Base-by-base conservation (phyloP, 345 rosid species). In the Raphanus sativus region DNA sequence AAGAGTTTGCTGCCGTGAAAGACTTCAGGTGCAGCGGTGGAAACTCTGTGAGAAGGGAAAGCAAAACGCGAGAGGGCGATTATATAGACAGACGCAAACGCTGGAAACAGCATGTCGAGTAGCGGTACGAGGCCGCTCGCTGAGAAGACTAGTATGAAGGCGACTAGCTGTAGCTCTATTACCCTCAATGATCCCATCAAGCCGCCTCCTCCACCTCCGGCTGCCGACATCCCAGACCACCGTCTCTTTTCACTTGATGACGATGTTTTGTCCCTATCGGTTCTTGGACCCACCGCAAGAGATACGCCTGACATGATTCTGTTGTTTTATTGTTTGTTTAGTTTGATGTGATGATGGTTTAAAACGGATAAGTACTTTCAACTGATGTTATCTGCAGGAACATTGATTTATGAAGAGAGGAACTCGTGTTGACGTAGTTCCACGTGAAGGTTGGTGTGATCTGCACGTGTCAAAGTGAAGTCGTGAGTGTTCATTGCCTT, bases 41-140 rank as follows among this genome's bases (percentile, higher is more conserved):
- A 65, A 17, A 66, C 30, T 12, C 89, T 82, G 6, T 62, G 82
- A 0, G 93, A 80, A 4, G 98, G 97, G 83, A 95, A 92, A 62
- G 87, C 98, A 4, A 86, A 81, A 72, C 89, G 86, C 3, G 97
- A 85, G 21, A 87, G 88, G 28, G 82, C 84, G 11, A 91, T 25
- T 6, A 91, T 50, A 62, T 90, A 91, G 8, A 84, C 67, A 4
- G 97, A 83, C 5, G 89, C 76, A 30, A 95, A 89, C 70, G 80
- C 93, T 0, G 99, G 99, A 86, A 91, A 95, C 9, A 85, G 81
- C 55, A 91, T 82, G 82, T 92, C 98, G 0, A 92, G 87, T 38
- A 89, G 71, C 0, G 99, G 98, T 62, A 95, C 98, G 4, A 95
- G 88, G 54, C 99, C 98, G 26, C 97, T 92, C 0, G 84, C 91